Percentiles rank a stretch among this genome's conserved stretches.
phyloP scores from a whole-genome alignment of 1,139 yeast genomes.

The Magnusiomyces suaveolens region DNA sequence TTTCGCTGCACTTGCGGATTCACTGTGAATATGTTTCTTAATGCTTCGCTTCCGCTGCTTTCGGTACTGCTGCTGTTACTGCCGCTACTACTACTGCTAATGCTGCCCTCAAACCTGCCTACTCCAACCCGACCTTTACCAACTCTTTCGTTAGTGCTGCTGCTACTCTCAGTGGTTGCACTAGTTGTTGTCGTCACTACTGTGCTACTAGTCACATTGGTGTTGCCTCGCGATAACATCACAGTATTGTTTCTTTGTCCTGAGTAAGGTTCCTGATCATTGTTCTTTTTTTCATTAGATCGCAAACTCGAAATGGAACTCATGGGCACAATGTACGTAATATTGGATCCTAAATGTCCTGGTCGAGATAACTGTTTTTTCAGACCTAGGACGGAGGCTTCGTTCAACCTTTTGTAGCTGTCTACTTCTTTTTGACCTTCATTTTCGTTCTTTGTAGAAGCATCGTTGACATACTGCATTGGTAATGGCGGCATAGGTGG shows the following conservation, averaged over 20 bases:
- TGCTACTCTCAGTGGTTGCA: neutral
- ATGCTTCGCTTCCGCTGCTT: neutral
- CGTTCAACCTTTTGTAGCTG: neutral
- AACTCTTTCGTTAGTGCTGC: neutral
- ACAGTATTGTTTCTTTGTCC: neutral
- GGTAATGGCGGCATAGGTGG: neutral
- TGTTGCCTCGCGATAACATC: neutral
- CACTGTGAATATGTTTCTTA: neutral
- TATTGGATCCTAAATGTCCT: neutral
- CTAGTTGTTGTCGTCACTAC: neutral
- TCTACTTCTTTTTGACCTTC: neutral
- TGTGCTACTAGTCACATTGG: neutral
- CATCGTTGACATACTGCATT: too few species aligned
- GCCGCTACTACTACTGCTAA: neutral
- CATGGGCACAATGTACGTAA: neutral
- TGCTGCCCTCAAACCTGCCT: neutral
- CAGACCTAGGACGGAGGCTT: neutral
- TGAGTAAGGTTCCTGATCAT: neutral
- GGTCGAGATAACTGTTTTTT: neutral
- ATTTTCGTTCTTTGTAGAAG: neutral
- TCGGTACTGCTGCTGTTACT: conserved; percentile 1
- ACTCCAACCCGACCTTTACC: neutral
- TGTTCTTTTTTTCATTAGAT: neutral
- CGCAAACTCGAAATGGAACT: neutral
- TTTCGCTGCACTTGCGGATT: conserved; percentile 1